A percentile compares a stretch with the other conserved stretches of the same genome.
Evolutionary conservation across 768 basidiomycete genomes (phyloP).

Genomic region (Lepiota venenata): DNA sequence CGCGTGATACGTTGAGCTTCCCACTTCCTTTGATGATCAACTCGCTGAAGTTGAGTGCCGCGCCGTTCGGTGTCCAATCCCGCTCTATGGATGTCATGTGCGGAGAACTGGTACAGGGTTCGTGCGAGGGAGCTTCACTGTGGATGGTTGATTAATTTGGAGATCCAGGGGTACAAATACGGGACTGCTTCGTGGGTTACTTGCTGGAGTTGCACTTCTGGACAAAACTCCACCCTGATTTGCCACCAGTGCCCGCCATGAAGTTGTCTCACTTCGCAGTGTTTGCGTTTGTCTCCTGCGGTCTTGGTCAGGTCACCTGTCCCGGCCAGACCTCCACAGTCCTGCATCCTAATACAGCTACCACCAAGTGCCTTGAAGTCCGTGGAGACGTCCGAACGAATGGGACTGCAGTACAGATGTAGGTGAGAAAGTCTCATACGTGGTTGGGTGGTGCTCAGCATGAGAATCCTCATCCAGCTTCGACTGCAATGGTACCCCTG

Average conservation of each 20-base stretch:
- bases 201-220: too few species aligned
- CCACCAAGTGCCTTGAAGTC: conserved; percentile 28
- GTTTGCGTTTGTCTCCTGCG: not conserved
- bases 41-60: not conserved
- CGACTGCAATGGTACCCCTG: conserved; percentile 30
- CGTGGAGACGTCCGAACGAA: conserved; percentile 22
- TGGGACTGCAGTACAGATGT: conserved; percentile 34
- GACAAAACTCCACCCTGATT: too few species aligned
- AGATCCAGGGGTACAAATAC: not conserved
- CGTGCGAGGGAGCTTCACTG: not conserved
- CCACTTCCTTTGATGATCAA: not conserved
- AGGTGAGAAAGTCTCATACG: not conserved
- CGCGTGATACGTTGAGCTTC: too few species aligned
- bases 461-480: conserved; percentile 17
- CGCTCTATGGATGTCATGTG: not conserved
- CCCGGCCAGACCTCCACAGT: not conserved
- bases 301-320: not conserved
- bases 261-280: not conserved
- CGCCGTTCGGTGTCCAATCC: not conserved
- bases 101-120: not conserved
- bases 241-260: not conserved
- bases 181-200: too few species aligned
- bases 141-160: too few species aligned
- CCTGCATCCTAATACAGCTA: conserved; percentile 6
- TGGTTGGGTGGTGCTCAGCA: not conserved